These are phyloP conservation scores for Polytrichum formosum DNA, from an alignment of 225 moss, liverwort and hornwort genomes.

Conservation along the genomic window DNA sequence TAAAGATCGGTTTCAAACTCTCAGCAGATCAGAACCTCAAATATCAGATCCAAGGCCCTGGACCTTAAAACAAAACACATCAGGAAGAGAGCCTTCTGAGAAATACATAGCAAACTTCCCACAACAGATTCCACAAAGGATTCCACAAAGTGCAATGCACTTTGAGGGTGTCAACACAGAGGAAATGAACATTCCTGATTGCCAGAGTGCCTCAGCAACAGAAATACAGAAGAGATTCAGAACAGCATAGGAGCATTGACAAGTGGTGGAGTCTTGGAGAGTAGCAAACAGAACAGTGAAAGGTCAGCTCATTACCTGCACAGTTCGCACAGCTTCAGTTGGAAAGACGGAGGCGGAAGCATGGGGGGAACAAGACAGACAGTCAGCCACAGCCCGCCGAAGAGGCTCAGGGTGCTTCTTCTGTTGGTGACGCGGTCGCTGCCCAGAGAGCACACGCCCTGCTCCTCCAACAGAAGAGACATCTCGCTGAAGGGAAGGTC, in stretches of 20 bases:
- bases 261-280: too few relatives aligned
- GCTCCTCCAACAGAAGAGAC: conserved; percentile 21
- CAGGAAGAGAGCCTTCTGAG: too few relatives aligned
- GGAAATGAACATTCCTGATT: not conserved
- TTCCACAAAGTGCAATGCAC: too few relatives aligned
- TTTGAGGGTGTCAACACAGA: too few relatives aligned
- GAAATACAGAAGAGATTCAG: not conserved
- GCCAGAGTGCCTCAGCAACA: not conserved
- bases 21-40: too few relatives aligned
- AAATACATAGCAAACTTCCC: too few relatives aligned
- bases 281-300: not conserved
- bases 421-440: conserved; percentile 75
- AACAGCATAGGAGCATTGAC: not conserved
- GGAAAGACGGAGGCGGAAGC: conserved; percentile 57
- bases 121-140: too few relatives aligned
- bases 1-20: too few relatives aligned
- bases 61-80: too few relatives aligned
- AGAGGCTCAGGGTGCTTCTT: conserved; percentile 97
- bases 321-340: conserved; percentile 94
- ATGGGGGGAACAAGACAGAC: conserved; percentile 81
- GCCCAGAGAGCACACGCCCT: conserved; percentile 32
- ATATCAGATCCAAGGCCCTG: too few relatives aligned
- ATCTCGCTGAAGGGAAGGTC: conserved; percentile 21
- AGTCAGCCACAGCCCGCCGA: conserved; percentile 90
- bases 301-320: conserved; percentile 52